A percentile compares a stretch with the other conserved stretches of the same genome.
Conservation (phyloP, 2,329 filamentous ascomycete species). For the Colletotrichum brevisporum region DNA sequence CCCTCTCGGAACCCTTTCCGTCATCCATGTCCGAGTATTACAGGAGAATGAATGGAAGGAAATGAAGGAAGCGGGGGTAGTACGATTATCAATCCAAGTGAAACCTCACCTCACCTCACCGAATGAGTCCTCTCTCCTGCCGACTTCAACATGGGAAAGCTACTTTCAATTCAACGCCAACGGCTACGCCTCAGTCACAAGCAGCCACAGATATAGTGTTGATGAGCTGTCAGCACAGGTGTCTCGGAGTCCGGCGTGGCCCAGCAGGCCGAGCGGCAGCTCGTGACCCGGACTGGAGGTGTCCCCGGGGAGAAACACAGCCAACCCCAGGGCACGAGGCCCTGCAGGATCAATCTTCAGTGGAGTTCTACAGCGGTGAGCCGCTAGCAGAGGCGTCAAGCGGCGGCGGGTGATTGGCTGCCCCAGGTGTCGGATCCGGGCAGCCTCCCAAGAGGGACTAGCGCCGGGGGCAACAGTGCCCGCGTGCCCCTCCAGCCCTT, state of each 20-base stretch:
- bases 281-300: conserved; percentile 14
- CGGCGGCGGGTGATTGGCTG: conserved; percentile 22
- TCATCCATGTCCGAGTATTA: no score
- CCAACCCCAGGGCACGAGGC: background rate
- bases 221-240: background rate
- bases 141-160: no score
- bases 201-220: background rate
- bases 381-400: conserved; percentile 16
- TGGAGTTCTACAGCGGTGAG: conserved; percentile 27
- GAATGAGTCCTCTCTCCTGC: no score
- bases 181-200: no score
- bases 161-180: no score
- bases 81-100: no score
- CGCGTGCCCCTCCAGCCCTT: conserved; percentile 33
- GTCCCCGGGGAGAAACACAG: conserved; percentile 2
- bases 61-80: no score
- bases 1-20: no score
- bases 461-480: conserved; percentile 9
- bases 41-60: no score
- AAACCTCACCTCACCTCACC: no score
- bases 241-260: conserved; percentile 4
- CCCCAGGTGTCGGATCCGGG: conserved; percentile 20
- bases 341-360: conserved; percentile 29
- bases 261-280: conserved; percentile 1
- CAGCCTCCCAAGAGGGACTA: background rate